Evolutionary conservation across 768 basidiomycete species (phyloP), one percentile per base, ranked within the genome.

Genomic region (Brasilioporus rufonigricans): DNA sequence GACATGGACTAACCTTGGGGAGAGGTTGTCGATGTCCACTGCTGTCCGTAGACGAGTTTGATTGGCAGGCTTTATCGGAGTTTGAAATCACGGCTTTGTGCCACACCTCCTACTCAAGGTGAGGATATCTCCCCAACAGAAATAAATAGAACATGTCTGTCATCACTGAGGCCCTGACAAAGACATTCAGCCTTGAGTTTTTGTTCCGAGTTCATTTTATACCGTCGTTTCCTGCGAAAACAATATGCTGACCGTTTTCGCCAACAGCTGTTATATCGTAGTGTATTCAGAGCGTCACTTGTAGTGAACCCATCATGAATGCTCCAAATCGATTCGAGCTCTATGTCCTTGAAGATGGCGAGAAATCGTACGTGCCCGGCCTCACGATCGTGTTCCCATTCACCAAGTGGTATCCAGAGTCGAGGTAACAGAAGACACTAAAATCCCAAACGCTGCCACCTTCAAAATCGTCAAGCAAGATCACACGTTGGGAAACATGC

Each of bases 391-490:
- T 40, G 23, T 27, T 3, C 19, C 32, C 21, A 7, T 49, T 51
- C 39, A 35, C 52, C 50, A 55, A 35, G 45, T 49, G n/a, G 52
- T 51, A 33, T 27, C 53, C 67, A 98, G 95, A 43, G 85, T 98
- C 52, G 91, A 93, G 64, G 79, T 98, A 41, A 84, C 81, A 0
- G 95, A 98, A 73, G 97, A 99, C 74, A 95, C 93, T 41, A 98
- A 97, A 76, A 93, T 98, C 57, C 95, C 95, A 0, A 97, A 98
- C 65, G 94, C 97, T 2, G 96, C 96, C 18, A 96, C 95, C 0
- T 84, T 99, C 59, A 93, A 92, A 63, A 79, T 99, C 63, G 79
- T 91, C 56, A 98, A 98, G 75, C 96, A 99, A 69, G 97, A 98
- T 67, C 97, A 98, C 68, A 99, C 97, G 0, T 75, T 98, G 7